Evolutionary conservation across 2,329 filamentous ascomycete genomes (phyloP), one percentile per base, ranked within the genome.

Genomic region (Clarireedia paspali): DNA sequence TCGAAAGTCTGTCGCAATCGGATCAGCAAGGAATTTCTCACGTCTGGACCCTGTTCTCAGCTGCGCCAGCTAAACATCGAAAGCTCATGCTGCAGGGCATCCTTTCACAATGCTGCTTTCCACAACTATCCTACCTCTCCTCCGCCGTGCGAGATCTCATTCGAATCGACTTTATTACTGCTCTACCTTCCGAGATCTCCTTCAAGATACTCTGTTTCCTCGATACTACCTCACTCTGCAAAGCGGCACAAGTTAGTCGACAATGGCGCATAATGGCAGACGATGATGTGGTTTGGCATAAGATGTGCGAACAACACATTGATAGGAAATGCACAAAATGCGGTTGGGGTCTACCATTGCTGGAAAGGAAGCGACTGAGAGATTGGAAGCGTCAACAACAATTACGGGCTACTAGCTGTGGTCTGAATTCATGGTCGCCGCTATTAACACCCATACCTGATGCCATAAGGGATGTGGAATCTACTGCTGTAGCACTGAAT

Each of bases 281-380:
- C 66, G 92, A 96, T 68, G 92, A 99, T 70, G 88, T 95, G 7
- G 92, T 99, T 4, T 99, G 94, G 94, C 89, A 96, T 68, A 88
- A 87, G 61, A 96, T 97, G 91, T 99, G 94, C 69, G 91, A 96
- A 71, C 92, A 97, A 69, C 91, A 96, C 70, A 95, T 96, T 64
- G 89, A 95, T 69, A 79, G 90, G 59, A 95, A 95, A 69, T 96
- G 91, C 71, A 91, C 85, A 58, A 95, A 94, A 69, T 99, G 94
- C 68, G 92, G 94, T 24, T 97, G 91, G 90, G 94, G 94, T 2
- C 73, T 99, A 58, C 94, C 94, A 15, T 74, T 95, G 56, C 75
- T 99, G 50, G 94, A 99, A 68, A 82, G 90, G 64, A 96, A 95
- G 73, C 82, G 89, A 65, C 74, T 99, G 60, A 83, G 89, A 62